Conservation (phyloP, 2,329 filamentous ascomycete genomes). For the Helicocarpus griseus region DNA sequence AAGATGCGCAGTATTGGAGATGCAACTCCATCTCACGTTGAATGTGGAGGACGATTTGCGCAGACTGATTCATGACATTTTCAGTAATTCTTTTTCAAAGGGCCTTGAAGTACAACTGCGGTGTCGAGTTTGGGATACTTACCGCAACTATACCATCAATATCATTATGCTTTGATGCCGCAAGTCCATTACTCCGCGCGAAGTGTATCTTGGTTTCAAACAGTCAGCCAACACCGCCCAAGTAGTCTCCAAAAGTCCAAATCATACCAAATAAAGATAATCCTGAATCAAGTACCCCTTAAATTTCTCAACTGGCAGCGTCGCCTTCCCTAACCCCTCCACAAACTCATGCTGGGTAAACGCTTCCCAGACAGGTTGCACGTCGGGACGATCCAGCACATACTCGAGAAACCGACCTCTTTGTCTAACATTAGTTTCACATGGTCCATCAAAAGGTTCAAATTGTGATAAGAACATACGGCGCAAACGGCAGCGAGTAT, state of each 20-base stretch:
- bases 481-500: slow-evolving; percentile 50
- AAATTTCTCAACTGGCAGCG: slow-evolving; percentile 65
- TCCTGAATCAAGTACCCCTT: slow-evolving; percentile 87
- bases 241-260: background rate
- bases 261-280: slow-evolving; percentile 70
- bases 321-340: slow-evolving; percentile 62
- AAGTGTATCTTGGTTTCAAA: slow-evolving; percentile 60
- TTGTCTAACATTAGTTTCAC: background rate
- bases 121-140: too few species aligned
- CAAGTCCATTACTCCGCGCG: slow-evolving; percentile 73
- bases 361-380: slow-evolving; percentile 61
- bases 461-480: slow-evolving; percentile 34
- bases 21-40: slow-evolving; percentile 73
- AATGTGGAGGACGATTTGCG: slow-evolving; percentile 66
- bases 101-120: too few species aligned
- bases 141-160: slow-evolving; percentile 65
- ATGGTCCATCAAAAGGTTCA: slow-evolving; percentile 1
- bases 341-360: slow-evolving; percentile 82
- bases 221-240: slow-evolving; percentile 4
- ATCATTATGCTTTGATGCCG: slow-evolving; percentile 71
- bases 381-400: slow-evolving; percentile 62
- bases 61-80: slow-evolving; percentile 37
- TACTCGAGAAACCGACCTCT: slow-evolving; percentile 78
- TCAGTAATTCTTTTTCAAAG: background rate
- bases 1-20: slow-evolving; percentile 68